phyloP scores from a whole-genome alignment of 176 grass and related monocot genomes.

The Bromus sterilis region DNA sequence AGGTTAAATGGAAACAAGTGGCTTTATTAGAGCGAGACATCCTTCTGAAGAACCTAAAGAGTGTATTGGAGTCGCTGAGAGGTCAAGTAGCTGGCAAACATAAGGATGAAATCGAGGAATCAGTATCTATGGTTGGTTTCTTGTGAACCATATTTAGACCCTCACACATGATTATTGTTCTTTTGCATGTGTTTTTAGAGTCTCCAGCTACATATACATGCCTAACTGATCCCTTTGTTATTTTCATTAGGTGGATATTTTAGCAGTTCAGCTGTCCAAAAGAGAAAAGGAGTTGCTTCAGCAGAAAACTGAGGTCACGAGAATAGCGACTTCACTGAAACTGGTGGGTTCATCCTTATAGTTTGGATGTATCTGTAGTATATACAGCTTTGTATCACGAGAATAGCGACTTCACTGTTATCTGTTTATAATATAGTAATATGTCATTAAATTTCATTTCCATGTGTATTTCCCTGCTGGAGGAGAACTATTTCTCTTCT shows the following conservation, averaged over 20 bases:
- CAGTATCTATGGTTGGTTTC: slow-evolving; percentile 67
- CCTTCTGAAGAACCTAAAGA: slow-evolving; percentile 72
- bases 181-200: not conserved
- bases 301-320: slow-evolving; percentile 65
- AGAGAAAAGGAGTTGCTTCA: slow-evolving; percentile 82
- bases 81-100: slow-evolving; percentile 48
- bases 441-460: not conserved
- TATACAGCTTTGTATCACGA: not conserved
- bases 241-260: slow-evolving; percentile 56
- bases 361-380: not conserved
- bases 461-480: not conserved
- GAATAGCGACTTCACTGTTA: too few species aligned
- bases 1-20: slow-evolving; percentile 69
- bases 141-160: slow-evolving; percentile 8
- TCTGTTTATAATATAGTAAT: not conserved
- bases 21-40: slow-evolving; percentile 61
- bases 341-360: slow-evolving; percentile 24
- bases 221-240: not conserved
- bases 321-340: slow-evolving; percentile 51
- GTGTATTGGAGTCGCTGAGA: slow-evolving; percentile 54
- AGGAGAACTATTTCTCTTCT: not conserved
- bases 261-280: slow-evolving; percentile 59
- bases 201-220: not conserved
- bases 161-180: not conserved
- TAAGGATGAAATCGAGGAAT: slow-evolving; percentile 62